Conservation (phyloP, 306 rosid species). For the Alnus glutinosa region DNA sequence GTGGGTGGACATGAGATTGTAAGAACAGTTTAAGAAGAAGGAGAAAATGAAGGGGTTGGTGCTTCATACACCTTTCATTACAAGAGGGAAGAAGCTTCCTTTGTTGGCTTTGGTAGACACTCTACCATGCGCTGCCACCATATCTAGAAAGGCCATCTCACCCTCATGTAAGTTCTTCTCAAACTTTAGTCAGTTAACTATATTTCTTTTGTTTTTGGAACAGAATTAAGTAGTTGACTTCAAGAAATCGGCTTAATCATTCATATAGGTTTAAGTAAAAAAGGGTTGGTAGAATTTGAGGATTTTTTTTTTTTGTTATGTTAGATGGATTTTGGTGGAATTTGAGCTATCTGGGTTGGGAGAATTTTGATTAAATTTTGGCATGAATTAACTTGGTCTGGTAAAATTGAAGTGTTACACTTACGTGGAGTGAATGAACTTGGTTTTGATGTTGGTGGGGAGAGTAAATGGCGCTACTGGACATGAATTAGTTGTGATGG, state of each 20-base stretch:
- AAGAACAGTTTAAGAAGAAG: constrained; percentile 11
- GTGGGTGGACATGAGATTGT: constrained; percentile 48
- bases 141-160: constrained; percentile 26
- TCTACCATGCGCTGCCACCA: constrained; percentile 48
- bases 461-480: not conserved
- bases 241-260: not conserved
- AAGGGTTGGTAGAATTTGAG: not conserved
- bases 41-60: constrained; percentile 65
- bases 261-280: not conserved
- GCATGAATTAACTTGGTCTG: not conserved
- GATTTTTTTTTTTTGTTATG: not conserved
- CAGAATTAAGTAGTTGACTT: not conserved
- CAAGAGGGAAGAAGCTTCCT: constrained; percentile 71
- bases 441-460: too few relatives aligned
- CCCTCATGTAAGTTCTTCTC: constrained; percentile 53
- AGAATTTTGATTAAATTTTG: constrained; percentile 3
- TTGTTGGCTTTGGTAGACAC: constrained; percentile 51
- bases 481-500: not conserved
- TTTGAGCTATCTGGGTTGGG: constrained; percentile 9
- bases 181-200: not conserved
- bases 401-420: too few relatives aligned
- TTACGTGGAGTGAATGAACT: too few relatives aligned
- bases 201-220: not conserved
- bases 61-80: constrained; percentile 50
- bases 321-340: constrained; percentile 7